phyloP scores from a whole-genome alignment of 1,284 basidiomycete species.

The Tylopilus microsporus region DNA sequence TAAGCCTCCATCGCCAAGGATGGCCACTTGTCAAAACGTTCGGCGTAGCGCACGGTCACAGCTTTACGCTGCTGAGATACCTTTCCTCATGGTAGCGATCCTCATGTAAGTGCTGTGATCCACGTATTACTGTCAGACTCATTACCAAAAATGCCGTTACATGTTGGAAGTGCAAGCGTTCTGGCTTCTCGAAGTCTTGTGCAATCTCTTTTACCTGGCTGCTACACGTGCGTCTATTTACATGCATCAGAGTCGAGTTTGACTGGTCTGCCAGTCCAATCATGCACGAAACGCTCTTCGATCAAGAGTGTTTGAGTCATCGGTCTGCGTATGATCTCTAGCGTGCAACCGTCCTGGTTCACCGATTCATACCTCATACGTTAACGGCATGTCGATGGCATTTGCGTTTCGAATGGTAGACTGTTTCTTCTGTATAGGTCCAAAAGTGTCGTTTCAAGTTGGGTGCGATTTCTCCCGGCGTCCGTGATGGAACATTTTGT shows the following conservation, averaged over 20 bases:
- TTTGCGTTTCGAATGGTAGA: constrained; percentile 99
- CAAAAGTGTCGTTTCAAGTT: constrained; percentile 96
- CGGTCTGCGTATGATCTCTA: constrained; percentile 60
- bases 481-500: constrained; percentile 1
- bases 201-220: constrained; percentile 91
- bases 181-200: constrained; percentile 94
- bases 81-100: constrained; percentile 87
- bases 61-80: constrained; percentile 89
- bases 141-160: constrained; percentile 54
- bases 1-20: constrained; percentile 33
- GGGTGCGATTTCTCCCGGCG: constrained; percentile 53
- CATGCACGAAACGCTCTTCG: constrained; percentile 97
- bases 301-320: constrained; percentile 97
- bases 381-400: constrained; percentile 99
- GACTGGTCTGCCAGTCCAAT: constrained; percentile 61
- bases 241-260: background rate
- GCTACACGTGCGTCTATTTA: constrained; percentile 76
- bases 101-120: constrained; percentile 61
- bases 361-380: constrained; percentile 44
- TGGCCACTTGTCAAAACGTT: constrained; percentile 8
- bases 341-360: background rate
- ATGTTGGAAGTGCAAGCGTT: constrained; percentile 99
- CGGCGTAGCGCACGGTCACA: constrained; percentile 73
- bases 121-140: constrained; percentile 8
- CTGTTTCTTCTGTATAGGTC: constrained; percentile 99